Conservation (phyloP, 106 monocot genomes). For the Gastrodia elata region DNA sequence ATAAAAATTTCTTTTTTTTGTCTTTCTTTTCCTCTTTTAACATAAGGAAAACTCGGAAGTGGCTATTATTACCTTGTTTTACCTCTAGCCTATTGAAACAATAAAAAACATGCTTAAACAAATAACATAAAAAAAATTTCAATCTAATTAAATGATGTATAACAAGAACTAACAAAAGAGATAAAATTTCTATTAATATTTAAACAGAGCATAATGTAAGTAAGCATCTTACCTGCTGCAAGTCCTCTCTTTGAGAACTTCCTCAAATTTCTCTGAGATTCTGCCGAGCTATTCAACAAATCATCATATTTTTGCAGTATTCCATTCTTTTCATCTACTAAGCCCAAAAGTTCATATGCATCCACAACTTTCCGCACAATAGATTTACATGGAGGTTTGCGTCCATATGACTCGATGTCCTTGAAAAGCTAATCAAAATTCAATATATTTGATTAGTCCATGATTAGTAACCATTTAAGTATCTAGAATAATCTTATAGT, state of each 20-base stretch:
- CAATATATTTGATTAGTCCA: slow-evolving; percentile 1
- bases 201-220: background rate
- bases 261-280: slow-evolving; percentile 19
- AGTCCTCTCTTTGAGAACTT: slow-evolving; percentile 22
- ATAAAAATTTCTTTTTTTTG: too few species aligned
- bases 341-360: slow-evolving; percentile 77
- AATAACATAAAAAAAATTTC: background rate
- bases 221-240: slow-evolving; percentile 15
- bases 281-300: slow-evolving; percentile 27
- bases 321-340: slow-evolving; percentile 53
- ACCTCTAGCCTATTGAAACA: background rate
- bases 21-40: too few species aligned
- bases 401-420: slow-evolving; percentile 61
- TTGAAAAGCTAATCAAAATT: slow-evolving; percentile 54
- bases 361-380: slow-evolving; percentile 87
- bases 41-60: too few species aligned
- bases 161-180: too few species aligned
- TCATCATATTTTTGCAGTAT: slow-evolving; percentile 57
- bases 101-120: background rate
- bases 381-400: slow-evolving; percentile 67
- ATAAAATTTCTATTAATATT: background rate
- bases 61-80: background rate
- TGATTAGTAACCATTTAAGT: background rate
- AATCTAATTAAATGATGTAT: background rate
- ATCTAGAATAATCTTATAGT: too few species aligned